Percentiles rank a stretch among this genome's conserved stretches.
phyloP scores from a whole-genome alignment of 2,329 filamentous ascomycete genomes.

The Verticillium zaregamsianum region DNA sequence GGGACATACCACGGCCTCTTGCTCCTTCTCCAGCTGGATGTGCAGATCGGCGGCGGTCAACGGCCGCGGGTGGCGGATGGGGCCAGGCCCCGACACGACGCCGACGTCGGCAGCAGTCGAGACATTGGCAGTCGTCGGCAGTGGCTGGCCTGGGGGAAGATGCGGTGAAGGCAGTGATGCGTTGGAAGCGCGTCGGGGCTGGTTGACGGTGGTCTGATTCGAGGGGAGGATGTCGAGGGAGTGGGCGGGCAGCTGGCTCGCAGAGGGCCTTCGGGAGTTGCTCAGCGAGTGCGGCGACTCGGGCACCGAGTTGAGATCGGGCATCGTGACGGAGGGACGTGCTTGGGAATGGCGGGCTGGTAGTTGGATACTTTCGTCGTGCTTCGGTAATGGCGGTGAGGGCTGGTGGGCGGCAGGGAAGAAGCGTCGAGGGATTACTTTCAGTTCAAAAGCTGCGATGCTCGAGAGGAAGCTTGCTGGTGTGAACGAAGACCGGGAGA shows the following conservation, averaged over 20 bases:
- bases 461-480: too few relatives aligned
- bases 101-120: conserved; percentile 25
- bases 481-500: too few relatives aligned
- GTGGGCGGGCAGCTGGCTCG: conserved; percentile 37
- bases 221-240: conserved; percentile 55
- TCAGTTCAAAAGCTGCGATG: too few relatives aligned
- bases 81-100: conserved; percentile 59
- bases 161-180: conserved; percentile 26
- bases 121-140: conserved; percentile 24
- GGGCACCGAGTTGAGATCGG: conserved; percentile 53
- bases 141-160: conserved; percentile 20
- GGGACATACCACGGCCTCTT: conserved; percentile 77
- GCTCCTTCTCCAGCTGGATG: conserved; percentile 86
- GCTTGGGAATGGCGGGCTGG: too few relatives aligned
- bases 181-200: conserved; percentile 23
- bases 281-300: conserved; percentile 42
- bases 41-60: conserved; percentile 87
- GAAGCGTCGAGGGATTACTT: too few relatives aligned
- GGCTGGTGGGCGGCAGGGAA: too few relatives aligned
- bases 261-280: conserved; percentile 38
- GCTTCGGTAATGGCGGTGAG: too few relatives aligned
- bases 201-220: conserved; percentile 47
- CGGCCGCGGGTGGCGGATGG: conserved; percentile 80
- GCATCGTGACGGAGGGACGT: conserved; percentile 30
- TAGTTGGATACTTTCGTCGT: too few relatives aligned